Evolutionary conservation across 2,329 filamentous ascomycete species (phyloP), one percentile per base, ranked within the genome.

Genomic region (Xylaria hypoxylon): DNA sequence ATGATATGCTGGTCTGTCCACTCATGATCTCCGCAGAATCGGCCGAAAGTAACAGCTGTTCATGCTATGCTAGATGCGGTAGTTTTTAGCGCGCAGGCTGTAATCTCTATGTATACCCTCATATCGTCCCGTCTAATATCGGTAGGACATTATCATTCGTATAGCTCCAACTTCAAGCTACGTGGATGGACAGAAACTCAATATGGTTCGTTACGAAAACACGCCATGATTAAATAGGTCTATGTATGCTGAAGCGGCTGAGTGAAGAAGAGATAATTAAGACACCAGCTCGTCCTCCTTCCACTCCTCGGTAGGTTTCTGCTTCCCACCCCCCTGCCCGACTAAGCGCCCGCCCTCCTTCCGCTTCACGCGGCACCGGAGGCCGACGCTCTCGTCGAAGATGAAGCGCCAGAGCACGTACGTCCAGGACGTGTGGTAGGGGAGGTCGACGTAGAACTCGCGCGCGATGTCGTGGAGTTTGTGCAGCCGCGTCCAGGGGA

Each of bases 361-460:
- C 72, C 96, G 85, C 89, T 99, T 99, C 42, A 99, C 94, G 63
- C 96, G 88, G 80, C 94, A 97, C 82, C 89, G 95, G 77, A 97
- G 87, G 28, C 95, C 94, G 51, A 98, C 93, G 73, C 92, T 89
- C 75, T 92, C 89, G 78, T 99, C 96, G 81, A 90, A 88, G 72
- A 99, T 92, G 81, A 99, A 99, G 65, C 95, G 93, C 93, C 93
- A 98, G 72, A 98, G 92, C 58, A 96, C 95, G 77, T 92, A 91
- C 10, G 90, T 86, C 96, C 96, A 99, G 85, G 93, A 97, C 77
- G 89, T 88, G 77, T 98, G 95, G 70, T 86, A 87, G 10, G 96
- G 96, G 72, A 99, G 82, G 66, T 92, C 91, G 70, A 91, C 89
- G 81, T 99, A 99, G 78, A 97, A 99, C 80, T 98, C 96, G 70